Conservation (phyloP, 345 rosid species). For the Camelina sativa region DNA sequence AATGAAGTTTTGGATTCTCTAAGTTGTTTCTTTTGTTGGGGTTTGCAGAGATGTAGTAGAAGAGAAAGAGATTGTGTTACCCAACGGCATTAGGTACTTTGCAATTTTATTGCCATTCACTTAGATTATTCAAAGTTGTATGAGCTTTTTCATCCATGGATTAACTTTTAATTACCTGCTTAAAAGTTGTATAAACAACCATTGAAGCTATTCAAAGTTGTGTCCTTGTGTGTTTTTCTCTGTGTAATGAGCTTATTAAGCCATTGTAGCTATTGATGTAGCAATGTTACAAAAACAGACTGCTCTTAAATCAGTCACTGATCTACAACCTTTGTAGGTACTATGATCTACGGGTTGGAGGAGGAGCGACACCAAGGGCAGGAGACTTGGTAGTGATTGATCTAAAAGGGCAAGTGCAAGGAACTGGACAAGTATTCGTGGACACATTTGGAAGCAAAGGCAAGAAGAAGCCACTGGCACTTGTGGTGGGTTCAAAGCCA, state of each 20-base stretch:
- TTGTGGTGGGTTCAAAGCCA: slow-evolving; percentile 83
- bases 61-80: slow-evolving; percentile 72
- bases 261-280: not conserved
- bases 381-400: slow-evolving; percentile 89
- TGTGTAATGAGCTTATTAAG: not conserved
- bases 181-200: not conserved
- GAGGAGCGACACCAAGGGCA: slow-evolving; percentile 73
- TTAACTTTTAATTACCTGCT: not conserved
- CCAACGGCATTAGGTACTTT: slow-evolving; percentile 78
- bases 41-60: slow-evolving; percentile 68
- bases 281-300: not conserved
- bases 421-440: slow-evolving; percentile 62
- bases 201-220: not conserved
- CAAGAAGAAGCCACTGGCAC: slow-evolving; percentile 65
- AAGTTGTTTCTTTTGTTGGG: not conserved
- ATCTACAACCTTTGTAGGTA: slow-evolving; percentile 54
- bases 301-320: not conserved
- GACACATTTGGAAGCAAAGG: slow-evolving; percentile 59
- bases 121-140: not conserved
- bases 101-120: not conserved
- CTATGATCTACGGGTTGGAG: slow-evolving; percentile 81
- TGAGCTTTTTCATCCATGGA: not conserved
- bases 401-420: slow-evolving; percentile 70
- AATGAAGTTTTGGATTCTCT: not conserved
- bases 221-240: no score